Conservation (phyloP, 768 basidiomycete genomes). For the Trametopsis cervina region DNA sequence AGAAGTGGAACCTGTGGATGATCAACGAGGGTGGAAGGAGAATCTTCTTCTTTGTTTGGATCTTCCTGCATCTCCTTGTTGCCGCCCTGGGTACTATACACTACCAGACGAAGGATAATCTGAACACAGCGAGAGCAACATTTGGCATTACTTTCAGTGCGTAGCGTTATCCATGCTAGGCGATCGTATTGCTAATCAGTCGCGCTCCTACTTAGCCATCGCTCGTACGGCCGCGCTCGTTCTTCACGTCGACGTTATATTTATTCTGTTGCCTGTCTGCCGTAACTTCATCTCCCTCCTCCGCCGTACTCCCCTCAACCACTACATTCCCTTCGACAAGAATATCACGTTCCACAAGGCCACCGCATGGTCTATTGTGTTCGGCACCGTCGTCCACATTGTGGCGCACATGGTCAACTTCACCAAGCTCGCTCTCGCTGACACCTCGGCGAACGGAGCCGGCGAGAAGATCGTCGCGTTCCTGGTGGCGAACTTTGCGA, state of each 20-base stretch:
- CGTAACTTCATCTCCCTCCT: conserved; percentile 89
- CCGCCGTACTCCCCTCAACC: conserved; percentile 79
- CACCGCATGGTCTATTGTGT: conserved; percentile 85
- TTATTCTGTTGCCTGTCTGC: conserved; percentile 93
- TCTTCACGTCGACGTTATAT: conserved; percentile 85
- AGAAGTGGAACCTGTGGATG: conserved; percentile 74
- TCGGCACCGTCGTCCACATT: conserved; percentile 70
- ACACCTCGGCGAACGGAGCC: conserved; percentile 44
- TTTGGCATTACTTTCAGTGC: conserved; percentile 79
- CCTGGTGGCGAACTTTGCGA: conserved; percentile 71
- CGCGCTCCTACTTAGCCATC: conserved; percentile 45
- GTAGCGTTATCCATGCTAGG: conserved; percentile 18
- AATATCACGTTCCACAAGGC: conserved; percentile 88
- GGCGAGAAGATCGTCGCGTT: conserved; percentile 61
- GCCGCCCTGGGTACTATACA: conserved; percentile 69
- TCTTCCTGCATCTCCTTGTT: conserved; percentile 76
- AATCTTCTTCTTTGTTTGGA: conserved; percentile 75
- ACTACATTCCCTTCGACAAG: conserved; percentile 89
- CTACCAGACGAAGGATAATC: conserved; percentile 78
- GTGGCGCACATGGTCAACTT: conserved; percentile 86
- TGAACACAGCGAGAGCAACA: conserved; percentile 49
- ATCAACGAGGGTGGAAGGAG: conserved; percentile 84
- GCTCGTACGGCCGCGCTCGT: conserved; percentile 87
- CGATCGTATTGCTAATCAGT: not conserved
- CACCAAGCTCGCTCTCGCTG: conserved; percentile 50